phyloP scores from a whole-genome alignment of 2,329 filamentous ascomycete genomes.

The Xylaria sp. region DNA sequence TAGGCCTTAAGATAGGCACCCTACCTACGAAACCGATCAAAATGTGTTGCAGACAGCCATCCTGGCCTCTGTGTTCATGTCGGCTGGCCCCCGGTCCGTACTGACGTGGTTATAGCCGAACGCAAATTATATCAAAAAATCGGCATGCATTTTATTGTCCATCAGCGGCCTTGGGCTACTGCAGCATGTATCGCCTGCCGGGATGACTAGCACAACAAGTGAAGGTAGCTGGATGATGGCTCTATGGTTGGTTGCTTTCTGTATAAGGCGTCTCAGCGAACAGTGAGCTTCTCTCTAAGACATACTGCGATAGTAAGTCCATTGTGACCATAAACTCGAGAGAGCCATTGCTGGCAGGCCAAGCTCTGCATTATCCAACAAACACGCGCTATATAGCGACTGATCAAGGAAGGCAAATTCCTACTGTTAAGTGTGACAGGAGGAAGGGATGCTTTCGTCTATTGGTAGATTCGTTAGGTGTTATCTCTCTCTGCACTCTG shows the following conservation, averaged over 20 bases:
- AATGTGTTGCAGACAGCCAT: background rate
- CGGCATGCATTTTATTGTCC: background rate
- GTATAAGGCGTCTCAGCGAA: background rate
- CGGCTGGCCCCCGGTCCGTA: conserved; percentile 58
- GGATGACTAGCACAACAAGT: background rate
- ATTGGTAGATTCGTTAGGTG: background rate
- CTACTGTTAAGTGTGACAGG: background rate
- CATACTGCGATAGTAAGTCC: background rate
- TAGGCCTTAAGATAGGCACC: conserved; percentile 52
- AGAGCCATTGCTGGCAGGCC: background rate
- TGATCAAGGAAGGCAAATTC: background rate
- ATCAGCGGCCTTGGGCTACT: background rate
- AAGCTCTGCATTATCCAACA: background rate
- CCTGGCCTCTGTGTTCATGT: background rate
- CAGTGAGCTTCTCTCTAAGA: background rate
- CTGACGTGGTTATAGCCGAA: conserved; percentile 68
- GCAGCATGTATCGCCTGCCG: background rate
- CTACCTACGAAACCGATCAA: background rate
- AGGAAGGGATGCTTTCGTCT: background rate
- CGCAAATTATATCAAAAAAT: conserved; percentile 57
- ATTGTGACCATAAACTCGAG: background rate
- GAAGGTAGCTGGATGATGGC: background rate
- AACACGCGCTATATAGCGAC: background rate
- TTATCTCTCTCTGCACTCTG: background rate
- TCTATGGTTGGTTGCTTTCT: background rate